These are phyloP conservation scores for Xanthoconium separans DNA, from an alignment of 1,284 basidiomycete species.

Conservation along the genomic window DNA sequence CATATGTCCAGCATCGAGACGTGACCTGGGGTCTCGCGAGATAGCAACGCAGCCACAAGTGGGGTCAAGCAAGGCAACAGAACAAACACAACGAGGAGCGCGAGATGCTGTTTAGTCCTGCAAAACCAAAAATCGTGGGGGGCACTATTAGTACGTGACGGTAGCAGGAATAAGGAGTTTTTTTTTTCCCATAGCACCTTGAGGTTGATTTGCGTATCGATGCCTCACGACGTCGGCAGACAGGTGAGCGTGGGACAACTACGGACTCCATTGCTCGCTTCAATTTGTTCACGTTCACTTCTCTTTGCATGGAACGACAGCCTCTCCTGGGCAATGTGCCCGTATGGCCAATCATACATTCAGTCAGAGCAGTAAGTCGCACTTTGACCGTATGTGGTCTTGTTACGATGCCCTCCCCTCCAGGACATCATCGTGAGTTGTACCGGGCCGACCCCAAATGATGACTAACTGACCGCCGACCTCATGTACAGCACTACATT, in stretches of 20 bases:
- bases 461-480: constrained; percentile 8
- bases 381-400: background rate
- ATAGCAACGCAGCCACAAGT: too few species aligned
- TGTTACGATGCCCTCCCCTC: background rate
- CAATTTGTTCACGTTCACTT: background rate
- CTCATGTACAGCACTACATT: constrained; percentile 26
- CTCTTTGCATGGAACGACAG: constrained; percentile 32
- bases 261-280: background rate
- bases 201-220: too few species aligned
- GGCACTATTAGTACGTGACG: too few species aligned
- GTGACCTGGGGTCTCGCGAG: too few species aligned
- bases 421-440: constrained; percentile 62
- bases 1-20: too few species aligned
- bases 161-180: too few species aligned
- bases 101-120: too few species aligned
- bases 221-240: too few species aligned
- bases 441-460: background rate
- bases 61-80: too few species aligned
- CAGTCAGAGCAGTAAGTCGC: constrained; percentile 55
- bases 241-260: constrained; percentile 11
- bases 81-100: too few species aligned
- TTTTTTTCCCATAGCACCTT: too few species aligned
- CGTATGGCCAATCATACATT: constrained; percentile 74
- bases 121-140: too few species aligned
- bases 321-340: constrained; percentile 46